Percentiles rank a stretch among this genome's conserved stretches.
phyloP scores from a whole-genome alignment of 2,329 filamentous ascomycete genomes.

The Parascedosporium putredinis region DNA sequence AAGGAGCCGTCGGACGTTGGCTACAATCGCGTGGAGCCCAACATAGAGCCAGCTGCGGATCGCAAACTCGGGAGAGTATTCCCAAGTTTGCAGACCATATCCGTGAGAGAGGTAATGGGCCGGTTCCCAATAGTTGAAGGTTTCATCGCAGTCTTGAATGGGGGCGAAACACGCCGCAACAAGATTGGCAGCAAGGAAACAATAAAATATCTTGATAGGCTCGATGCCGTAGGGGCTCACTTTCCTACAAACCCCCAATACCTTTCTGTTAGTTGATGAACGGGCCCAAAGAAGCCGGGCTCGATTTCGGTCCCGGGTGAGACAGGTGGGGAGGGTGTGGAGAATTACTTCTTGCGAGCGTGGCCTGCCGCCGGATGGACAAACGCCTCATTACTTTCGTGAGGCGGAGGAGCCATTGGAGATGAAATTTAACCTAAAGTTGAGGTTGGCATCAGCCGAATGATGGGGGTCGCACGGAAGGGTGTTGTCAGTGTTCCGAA shows the following conservation, averaged over 20 bases:
- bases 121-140: slow-evolving; percentile 99
- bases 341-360: slow-evolving; percentile 39
- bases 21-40: slow-evolving; percentile 63
- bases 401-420: slow-evolving; percentile 28
- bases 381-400: slow-evolving; percentile 22
- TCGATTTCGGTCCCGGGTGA: too few species aligned
- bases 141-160: slow-evolving; percentile 96
- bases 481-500: not conserved
- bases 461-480: not conserved
- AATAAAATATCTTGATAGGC: slow-evolving; percentile 67
- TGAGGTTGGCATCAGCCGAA: slow-evolving; percentile 2
- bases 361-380: slow-evolving; percentile 39
- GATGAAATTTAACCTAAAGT: not conserved
- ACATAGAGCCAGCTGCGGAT: slow-evolving; percentile 95
- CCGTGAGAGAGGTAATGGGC: slow-evolving; percentile 88
- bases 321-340: not conserved
- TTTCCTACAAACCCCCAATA: slow-evolving; percentile 1
- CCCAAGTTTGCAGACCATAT: slow-evolving; percentile 94
- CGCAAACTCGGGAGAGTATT: slow-evolving; percentile 90
- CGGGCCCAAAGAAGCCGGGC: too few species aligned
- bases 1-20: slow-evolving; percentile 54
- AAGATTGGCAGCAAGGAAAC: slow-evolving; percentile 64
- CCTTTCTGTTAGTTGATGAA: not conserved
- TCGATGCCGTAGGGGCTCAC: slow-evolving; percentile 37
- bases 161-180: slow-evolving; percentile 74